These are phyloP conservation scores for Lactifluus volemus DNA, from an alignment of 768 basidiomycete species.

Conservation along the genomic window DNA sequence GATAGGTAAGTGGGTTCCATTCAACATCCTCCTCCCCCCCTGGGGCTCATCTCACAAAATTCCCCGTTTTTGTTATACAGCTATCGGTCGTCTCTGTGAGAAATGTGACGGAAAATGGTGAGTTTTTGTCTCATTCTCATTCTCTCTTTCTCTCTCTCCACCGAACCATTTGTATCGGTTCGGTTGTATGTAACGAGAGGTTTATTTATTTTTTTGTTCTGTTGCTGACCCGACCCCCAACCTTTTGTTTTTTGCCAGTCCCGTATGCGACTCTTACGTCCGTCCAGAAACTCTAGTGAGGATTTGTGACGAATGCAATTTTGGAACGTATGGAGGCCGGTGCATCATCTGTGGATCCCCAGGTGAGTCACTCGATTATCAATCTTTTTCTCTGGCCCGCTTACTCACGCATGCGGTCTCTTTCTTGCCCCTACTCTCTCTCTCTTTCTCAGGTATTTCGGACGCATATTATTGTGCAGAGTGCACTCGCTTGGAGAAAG, in stretches of 20 bases:
- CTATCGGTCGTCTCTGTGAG: conserved; percentile 96
- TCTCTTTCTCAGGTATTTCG: conserved; percentile 64
- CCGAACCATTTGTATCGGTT: neutral
- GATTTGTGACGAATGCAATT: conserved; percentile 99
- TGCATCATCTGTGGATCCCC: conserved; percentile 98
- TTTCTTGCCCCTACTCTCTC: neutral
- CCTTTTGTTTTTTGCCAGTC: conserved; percentile 38
- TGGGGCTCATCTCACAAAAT: neutral
- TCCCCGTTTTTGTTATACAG: conserved; percentile 31
- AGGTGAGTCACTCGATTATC: conserved; percentile 38
- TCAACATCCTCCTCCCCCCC: neutral
- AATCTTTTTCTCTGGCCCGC: neutral
- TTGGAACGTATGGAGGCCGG: conserved; percentile 93
- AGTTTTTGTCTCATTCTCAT: conserved; percentile 19
- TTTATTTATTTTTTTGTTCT: too few relatives aligned
- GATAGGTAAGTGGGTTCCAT: conserved; percentile 57
- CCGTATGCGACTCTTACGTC: conserved; percentile 98
- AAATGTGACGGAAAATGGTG: conserved; percentile 99
- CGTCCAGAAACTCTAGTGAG: conserved; percentile 96
- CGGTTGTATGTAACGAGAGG: neutral
- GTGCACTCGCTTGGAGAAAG: conserved; percentile 94
- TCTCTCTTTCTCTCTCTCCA: neutral
- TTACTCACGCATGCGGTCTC: neutral
- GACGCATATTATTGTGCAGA: conserved; percentile 99
- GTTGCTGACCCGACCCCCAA: too few relatives aligned